Percentiles rank a stretch among this genome's conserved stretches.
These are phyloP conservation scores for Tolypocladium guangdongense DNA, from an alignment of 2,329 filamentous ascomycete species.

Conservation along the genomic window DNA sequence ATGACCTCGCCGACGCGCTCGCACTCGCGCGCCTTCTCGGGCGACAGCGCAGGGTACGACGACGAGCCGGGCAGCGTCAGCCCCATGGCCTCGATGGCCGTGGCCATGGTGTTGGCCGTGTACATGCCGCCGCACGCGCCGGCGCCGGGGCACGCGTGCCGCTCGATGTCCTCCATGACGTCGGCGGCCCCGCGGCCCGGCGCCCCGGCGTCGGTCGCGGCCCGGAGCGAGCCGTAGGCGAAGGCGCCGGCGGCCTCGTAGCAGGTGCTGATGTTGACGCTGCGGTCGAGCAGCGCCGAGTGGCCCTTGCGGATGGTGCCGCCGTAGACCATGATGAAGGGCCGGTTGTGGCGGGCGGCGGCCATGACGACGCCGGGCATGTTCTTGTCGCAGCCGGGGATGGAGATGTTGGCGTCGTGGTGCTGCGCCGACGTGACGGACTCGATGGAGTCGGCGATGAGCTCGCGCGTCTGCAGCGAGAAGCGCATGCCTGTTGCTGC, in stretches of 20 bases:
- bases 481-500: conserved; percentile 70
- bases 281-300: conserved; percentile 61
- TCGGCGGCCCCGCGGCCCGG: conserved; percentile 60
- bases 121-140: conserved; percentile 79
- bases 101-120: conserved; percentile 87
- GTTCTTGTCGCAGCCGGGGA: conserved; percentile 95
- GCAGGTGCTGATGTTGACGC: conserved; percentile 80
- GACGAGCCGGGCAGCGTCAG: conserved; percentile 74
- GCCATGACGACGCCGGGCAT: conserved; percentile 93
- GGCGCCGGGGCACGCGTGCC: conserved; percentile 52
- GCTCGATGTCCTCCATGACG: conserved; percentile 74
- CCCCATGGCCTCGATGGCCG: conserved; percentile 83
- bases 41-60: conserved; percentile 68
- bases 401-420: conserved; percentile 86
- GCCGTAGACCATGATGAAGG: conserved; percentile 91
- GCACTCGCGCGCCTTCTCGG: conserved; percentile 80
- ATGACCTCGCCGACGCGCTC: conserved; percentile 71
- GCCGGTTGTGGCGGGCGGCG: conserved; percentile 81
- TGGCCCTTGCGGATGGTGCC: conserved; percentile 86
- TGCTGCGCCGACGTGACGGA: conserved; percentile 85
- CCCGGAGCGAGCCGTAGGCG: conserved; percentile 65
- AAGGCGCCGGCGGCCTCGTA: conserved; percentile 82
- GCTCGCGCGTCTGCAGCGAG: conserved; percentile 79
- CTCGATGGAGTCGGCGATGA: conserved; percentile 92
- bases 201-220: conserved; percentile 49